These are phyloP conservation scores for Terfezia claveryi DNA, from an alignment of 495 filamentous ascomycete species.

Conservation along the genomic window DNA sequence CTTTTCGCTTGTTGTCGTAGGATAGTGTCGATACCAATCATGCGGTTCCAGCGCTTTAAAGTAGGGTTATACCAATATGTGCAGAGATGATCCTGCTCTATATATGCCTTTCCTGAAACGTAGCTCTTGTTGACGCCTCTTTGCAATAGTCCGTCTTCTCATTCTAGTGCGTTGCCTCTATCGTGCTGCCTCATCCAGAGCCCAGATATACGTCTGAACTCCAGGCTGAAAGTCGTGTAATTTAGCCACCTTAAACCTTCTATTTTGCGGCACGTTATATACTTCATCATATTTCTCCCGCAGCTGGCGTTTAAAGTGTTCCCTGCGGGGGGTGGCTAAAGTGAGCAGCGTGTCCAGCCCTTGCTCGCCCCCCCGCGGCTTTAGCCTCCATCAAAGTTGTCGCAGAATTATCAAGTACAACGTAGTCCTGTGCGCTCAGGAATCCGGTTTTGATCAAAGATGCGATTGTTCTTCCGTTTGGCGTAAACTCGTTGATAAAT, in stretches of 20 bases:
- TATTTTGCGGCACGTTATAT: background rate
- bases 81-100: background rate
- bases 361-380: background rate
- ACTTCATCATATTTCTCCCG: background rate
- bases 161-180: background rate
- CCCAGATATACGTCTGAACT: background rate
- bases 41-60: background rate
- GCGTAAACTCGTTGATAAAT: too few relatives aligned
- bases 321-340: background rate
- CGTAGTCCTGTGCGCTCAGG: background rate
- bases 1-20: background rate
- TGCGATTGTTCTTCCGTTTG: background rate
- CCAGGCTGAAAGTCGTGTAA: background rate
- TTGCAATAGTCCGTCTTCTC: background rate
- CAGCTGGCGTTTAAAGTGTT: background rate
- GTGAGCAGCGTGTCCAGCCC: background rate
- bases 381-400: background rate
- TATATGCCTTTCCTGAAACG: background rate
- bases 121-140: background rate
- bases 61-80: background rate
- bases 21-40: background rate
- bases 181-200: background rate
- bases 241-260: background rate
- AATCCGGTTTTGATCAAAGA: background rate
- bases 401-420: background rate